phyloP scores from a whole-genome alignment of 106 monocot genomes.

The Dendrobium huoshanense region DNA sequence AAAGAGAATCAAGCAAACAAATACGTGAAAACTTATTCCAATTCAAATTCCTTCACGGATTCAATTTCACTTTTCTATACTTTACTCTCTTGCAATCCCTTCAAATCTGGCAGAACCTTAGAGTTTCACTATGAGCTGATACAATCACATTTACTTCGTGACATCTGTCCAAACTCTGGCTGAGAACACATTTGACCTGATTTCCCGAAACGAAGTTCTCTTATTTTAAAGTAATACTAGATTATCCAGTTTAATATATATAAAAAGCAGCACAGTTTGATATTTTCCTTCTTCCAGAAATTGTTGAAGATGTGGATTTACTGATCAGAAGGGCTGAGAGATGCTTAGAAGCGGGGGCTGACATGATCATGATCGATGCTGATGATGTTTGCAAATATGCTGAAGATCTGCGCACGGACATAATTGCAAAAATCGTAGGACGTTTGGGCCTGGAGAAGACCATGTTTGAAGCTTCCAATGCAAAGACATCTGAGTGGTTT shows the following conservation, averaged over 20 bases:
- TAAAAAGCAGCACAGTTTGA: not conserved
- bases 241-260: not conserved
- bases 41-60: too few species aligned
- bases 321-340: conserved; percentile 78
- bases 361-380: conserved; percentile 82
- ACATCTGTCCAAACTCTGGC: too few species aligned
- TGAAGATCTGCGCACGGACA: conserved; percentile 50
- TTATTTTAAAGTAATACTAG: too few species aligned
- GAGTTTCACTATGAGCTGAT: too few species aligned
- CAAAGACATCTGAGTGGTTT: conserved; percentile 74
- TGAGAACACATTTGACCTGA: too few species aligned
- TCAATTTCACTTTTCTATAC: too few species aligned
- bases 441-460: conserved; percentile 75
- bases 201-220: too few species aligned
- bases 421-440: conserved; percentile 76
- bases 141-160: too few species aligned
- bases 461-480: conserved; percentile 65
- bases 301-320: conserved; percentile 74
- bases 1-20: too few species aligned
- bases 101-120: too few species aligned
- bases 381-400: conserved; percentile 63
- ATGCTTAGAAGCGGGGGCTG: conserved; percentile 88
- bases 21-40: too few species aligned
- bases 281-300: conserved; percentile 26
- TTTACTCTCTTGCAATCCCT: too few species aligned